phyloP scores from a whole-genome alignment of 2,329 filamentous ascomycete genomes.

The Sarocladium brachiariae region DNA sequence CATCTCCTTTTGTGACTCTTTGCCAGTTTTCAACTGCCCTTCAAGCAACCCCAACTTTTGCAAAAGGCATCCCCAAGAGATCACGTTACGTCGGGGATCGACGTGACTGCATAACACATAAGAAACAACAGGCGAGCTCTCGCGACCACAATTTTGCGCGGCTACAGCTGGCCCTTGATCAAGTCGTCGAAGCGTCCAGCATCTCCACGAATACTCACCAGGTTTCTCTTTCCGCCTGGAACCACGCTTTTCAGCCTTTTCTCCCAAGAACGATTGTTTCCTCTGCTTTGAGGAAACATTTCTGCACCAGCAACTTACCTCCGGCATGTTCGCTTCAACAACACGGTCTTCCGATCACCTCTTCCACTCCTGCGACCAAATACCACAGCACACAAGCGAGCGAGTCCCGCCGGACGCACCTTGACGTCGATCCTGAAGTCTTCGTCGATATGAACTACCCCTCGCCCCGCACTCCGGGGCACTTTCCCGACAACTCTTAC shows the following conservation, averaged over 20 bases:
- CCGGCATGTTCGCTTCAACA: slow-evolving; percentile 53
- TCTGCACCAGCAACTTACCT: background rate
- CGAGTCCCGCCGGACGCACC: slow-evolving; percentile 8
- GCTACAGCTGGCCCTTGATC: slow-evolving; percentile 18
- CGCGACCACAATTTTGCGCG: background rate
- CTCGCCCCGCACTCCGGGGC: slow-evolving; percentile 9
- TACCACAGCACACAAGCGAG: slow-evolving; percentile 7
- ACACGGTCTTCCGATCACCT: slow-evolving; percentile 21
- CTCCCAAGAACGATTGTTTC: slow-evolving; percentile 11
- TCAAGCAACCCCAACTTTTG: slow-evolving; percentile 6
- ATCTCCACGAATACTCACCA: slow-evolving; percentile 16
- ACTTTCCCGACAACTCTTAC: slow-evolving; percentile 10
- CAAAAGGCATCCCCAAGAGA: slow-evolving; percentile 3
- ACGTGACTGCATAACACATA: slow-evolving; percentile 3
- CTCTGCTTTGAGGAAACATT: slow-evolving; percentile 16
- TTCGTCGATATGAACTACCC: slow-evolving; percentile 25
- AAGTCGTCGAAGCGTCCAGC: slow-evolving; percentile 20
- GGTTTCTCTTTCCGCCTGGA: slow-evolving; percentile 22
- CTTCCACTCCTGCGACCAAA: slow-evolving; percentile 43
- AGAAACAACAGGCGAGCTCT: background rate
- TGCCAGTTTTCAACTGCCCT: slow-evolving; percentile 10
- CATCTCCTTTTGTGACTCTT: slow-evolving; percentile 8
- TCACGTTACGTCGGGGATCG: slow-evolving; percentile 9
- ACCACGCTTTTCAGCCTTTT: slow-evolving; percentile 18
- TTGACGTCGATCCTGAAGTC: slow-evolving; percentile 12